Evolutionary conservation across 1,139 yeast genomes (phyloP).

Genomic region (Pichia sp.): DNA sequence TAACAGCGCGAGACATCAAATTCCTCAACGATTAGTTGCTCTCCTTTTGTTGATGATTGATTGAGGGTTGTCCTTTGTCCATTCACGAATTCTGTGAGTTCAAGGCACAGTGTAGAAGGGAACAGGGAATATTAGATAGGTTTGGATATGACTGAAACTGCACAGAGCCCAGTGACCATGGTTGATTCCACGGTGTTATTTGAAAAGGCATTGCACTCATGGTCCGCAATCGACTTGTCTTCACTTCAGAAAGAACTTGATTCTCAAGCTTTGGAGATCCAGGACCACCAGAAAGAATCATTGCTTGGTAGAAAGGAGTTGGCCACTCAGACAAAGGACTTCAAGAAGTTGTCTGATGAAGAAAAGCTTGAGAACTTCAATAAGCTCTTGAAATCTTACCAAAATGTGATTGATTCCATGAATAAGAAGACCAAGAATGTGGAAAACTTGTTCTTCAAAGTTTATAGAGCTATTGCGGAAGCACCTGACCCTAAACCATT

Average conservation of each 20-base stretch:
- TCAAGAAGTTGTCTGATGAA: conserved; percentile 60
- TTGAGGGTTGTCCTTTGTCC: too few species aligned
- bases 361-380: conserved; percentile 64
- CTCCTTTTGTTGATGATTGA: too few species aligned
- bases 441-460: conserved; percentile 65
- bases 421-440: conserved; percentile 71
- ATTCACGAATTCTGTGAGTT: too few species aligned
- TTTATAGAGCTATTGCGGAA: conserved; percentile 73
- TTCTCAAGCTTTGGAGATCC: conserved; percentile 64
- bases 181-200: conserved; percentile 24
- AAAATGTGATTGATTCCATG: conserved; percentile 76
- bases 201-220: conserved; percentile 61
- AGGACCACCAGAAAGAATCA: conserved; percentile 61
- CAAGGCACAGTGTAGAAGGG: too few species aligned
- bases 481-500: conserved; percentile 92
- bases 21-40: too few species aligned
- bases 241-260: conserved; percentile 66
- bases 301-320: conserved; percentile 64
- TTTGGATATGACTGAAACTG: background rate
- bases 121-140: too few species aligned
- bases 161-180: background rate
- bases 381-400: conserved; percentile 69
- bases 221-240: conserved; percentile 72
- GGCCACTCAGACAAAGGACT: conserved; percentile 76
- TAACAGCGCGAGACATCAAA: too few species aligned